phyloP scores from a whole-genome alignment of 495 filamentous ascomycete species.

The Amniculicola lignicola region DNA sequence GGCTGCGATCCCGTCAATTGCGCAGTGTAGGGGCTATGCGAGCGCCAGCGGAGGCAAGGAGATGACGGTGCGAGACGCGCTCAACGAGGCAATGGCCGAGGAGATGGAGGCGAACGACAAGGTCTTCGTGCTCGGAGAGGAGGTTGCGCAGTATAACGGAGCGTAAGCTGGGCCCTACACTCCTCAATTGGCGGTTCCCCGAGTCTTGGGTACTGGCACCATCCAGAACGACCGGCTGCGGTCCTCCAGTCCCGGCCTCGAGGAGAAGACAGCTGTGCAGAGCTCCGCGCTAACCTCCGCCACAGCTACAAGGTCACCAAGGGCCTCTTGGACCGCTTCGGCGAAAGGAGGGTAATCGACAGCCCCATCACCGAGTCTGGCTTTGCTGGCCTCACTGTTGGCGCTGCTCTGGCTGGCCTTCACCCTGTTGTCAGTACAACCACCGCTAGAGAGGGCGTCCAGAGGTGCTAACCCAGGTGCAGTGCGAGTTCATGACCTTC shows the following conservation, averaged over 20 bases:
- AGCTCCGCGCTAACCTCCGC: slow-evolving; percentile 24
- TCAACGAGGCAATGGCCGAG: slow-evolving; percentile 97
- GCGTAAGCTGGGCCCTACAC: slow-evolving; percentile 55
- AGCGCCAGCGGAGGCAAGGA: slow-evolving; percentile 67
- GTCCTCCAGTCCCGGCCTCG: too few relatives aligned
- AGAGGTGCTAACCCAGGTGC: slow-evolving; percentile 2
- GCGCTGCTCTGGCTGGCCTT: slow-evolving; percentile 88
- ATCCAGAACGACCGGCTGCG: too few relatives aligned
- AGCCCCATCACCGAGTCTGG: slow-evolving; percentile 97
- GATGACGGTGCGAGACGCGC: slow-evolving; percentile 91
- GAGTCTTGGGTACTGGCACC: too few relatives aligned
- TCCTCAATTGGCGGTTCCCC: slow-evolving; percentile 12
- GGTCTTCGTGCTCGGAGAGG: slow-evolving; percentile 93
- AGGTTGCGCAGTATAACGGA: slow-evolving; percentile 99
- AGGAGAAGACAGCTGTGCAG: slow-evolving; percentile 1
- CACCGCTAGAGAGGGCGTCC: neutral
- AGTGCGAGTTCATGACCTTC: slow-evolving; percentile 99
- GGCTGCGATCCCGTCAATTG: slow-evolving; percentile 48
- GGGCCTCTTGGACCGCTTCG: slow-evolving; percentile 93
- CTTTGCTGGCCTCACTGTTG: slow-evolving; percentile 88
- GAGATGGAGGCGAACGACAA: slow-evolving; percentile 92
- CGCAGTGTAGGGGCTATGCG: slow-evolving; percentile 41
- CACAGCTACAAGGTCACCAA: slow-evolving; percentile 94
- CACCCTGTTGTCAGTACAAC: slow-evolving; percentile 76
- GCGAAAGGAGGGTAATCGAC: slow-evolving; percentile 95